phyloP scores from a whole-genome alignment of 2,329 filamentous ascomycete genomes.

The Calycina marina region DNA sequence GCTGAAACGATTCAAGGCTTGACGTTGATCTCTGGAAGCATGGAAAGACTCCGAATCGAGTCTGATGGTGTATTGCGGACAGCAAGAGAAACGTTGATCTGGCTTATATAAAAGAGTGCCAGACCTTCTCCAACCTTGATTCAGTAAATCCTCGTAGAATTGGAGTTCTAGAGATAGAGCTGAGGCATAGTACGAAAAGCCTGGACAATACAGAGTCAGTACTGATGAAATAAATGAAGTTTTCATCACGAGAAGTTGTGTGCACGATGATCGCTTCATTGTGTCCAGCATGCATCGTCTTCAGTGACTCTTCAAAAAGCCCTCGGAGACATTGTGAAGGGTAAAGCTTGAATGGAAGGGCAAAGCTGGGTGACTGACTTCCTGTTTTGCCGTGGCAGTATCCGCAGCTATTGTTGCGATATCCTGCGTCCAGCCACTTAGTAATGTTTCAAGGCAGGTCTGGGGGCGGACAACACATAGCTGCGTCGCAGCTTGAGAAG shows the following conservation, averaged over 20 bases:
- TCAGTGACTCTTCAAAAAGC: too few species aligned
- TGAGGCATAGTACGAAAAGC: conserved; percentile 57
- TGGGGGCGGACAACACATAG: too few species aligned
- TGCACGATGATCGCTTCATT: too few species aligned
- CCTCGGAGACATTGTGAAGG: too few species aligned
- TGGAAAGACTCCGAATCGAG: conserved; percentile 52
- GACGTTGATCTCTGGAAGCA: conserved; percentile 56
- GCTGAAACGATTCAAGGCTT: conserved; percentile 65
- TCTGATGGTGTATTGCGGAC: conserved; percentile 78
- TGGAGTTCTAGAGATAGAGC: conserved; percentile 44
- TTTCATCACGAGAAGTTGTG: too few species aligned
- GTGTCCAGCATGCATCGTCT: too few species aligned
- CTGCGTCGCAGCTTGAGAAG: too few species aligned
- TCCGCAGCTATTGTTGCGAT: conserved; percentile 18
- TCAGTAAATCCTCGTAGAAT: conserved; percentile 58
- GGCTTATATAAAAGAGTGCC: conserved; percentile 61
- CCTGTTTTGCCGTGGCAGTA: conserved; percentile 19
- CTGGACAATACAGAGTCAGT: conserved; percentile 26
- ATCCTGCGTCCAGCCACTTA: conserved; percentile 15
- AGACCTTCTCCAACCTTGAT: conserved; percentile 67
- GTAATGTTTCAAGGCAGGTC: background rate
- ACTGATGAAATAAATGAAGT: too few species aligned
- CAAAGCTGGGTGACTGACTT: conserved; percentile 21
- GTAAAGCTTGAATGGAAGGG: too few species aligned
- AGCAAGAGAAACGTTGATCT: conserved; percentile 68